Evolutionary conservation across 192 early-diverging fungal species (phyloP).

Genomic region (Podila epicladia): DNA sequence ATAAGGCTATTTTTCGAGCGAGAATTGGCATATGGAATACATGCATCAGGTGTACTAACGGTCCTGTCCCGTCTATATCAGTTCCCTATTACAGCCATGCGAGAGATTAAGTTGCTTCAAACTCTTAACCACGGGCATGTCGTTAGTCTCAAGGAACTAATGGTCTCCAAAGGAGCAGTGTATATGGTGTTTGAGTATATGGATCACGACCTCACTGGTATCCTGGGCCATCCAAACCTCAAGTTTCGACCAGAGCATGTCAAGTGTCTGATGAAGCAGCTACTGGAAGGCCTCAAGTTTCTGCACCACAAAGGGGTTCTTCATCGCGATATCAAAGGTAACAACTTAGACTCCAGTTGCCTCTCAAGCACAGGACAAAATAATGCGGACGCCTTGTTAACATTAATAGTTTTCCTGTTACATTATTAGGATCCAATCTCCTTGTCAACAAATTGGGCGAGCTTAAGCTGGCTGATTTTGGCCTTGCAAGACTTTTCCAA

Average conservation of each 20-base stretch:
- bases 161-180: conserved; percentile 76
- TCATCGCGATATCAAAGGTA: conserved; percentile 95
- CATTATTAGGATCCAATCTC: conserved; percentile 74
- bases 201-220: conserved; percentile 87
- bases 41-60: not conserved
- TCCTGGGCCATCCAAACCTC: conserved; percentile 78
- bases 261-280: conserved; percentile 90
- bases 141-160: conserved; percentile 76
- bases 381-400: too few relatives aligned
- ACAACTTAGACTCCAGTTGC: not conserved
- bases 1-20: not conserved
- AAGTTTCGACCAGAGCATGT: conserved; percentile 74
- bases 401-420: too few relatives aligned
- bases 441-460: conserved; percentile 87
- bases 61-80: conserved; percentile 6
- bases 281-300: conserved; percentile 87
- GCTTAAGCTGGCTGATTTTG: conserved; percentile 97
- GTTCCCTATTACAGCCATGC: conserved; percentile 89
- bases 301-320: conserved; percentile 87
- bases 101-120: conserved; percentile 84
- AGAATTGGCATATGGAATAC: too few relatives aligned
- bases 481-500: conserved; percentile 84
- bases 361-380: too few relatives aligned
- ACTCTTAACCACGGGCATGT: conserved; percentile 76
- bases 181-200: conserved; percentile 92